phyloP scores from a whole-genome alignment of 2,329 filamentous ascomycete species.

The Aspergillus pseudotamarii region DNA sequence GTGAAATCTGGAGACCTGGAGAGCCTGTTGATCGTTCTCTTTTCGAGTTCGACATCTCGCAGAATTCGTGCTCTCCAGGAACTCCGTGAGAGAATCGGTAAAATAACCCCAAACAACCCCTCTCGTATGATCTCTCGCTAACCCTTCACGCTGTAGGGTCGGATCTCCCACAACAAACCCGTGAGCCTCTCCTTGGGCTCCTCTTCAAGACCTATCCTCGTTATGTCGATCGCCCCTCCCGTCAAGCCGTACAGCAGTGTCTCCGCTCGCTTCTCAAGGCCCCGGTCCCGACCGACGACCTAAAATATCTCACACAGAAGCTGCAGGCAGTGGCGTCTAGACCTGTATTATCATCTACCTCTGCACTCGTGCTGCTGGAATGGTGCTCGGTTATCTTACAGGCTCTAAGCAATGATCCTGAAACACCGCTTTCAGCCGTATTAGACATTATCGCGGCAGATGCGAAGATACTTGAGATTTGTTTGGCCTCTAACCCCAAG shows the following conservation, averaged over 20 bases:
- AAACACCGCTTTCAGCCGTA: constrained; percentile 59
- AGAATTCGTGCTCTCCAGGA: constrained; percentile 46
- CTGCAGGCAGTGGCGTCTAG: constrained; percentile 76
- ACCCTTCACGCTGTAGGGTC: constrained; percentile 28
- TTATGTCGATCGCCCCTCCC: constrained; percentile 83
- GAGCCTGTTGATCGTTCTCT: constrained; percentile 41
- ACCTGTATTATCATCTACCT: constrained; percentile 72
- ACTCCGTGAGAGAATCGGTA: constrained; percentile 50
- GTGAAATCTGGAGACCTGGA: constrained; percentile 46
- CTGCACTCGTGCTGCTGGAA: constrained; percentile 85
- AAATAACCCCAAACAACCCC: constrained; percentile 14
- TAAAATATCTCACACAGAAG: constrained; percentile 64
- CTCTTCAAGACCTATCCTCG: constrained; percentile 86
- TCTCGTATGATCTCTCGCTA: constrained; percentile 13
- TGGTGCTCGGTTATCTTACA: constrained; percentile 85
- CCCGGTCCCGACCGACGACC: constrained; percentile 51
- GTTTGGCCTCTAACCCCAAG: constrained; percentile 67
- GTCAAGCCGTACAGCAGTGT: constrained; percentile 80
- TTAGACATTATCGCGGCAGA: constrained; percentile 68
- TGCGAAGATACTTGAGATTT: constrained; percentile 76
- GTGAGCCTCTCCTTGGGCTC: constrained; percentile 62
- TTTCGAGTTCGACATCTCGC: constrained; percentile 47
- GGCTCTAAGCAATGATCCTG: constrained; percentile 67
- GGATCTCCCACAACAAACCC: constrained; percentile 34
- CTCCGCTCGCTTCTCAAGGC: constrained; percentile 69